Percentiles rank a stretch among this genome's conserved stretches.
phyloP scores from a whole-genome alignment of 805 yeast species.

The Wickerhamiella sorbophila region DNA sequence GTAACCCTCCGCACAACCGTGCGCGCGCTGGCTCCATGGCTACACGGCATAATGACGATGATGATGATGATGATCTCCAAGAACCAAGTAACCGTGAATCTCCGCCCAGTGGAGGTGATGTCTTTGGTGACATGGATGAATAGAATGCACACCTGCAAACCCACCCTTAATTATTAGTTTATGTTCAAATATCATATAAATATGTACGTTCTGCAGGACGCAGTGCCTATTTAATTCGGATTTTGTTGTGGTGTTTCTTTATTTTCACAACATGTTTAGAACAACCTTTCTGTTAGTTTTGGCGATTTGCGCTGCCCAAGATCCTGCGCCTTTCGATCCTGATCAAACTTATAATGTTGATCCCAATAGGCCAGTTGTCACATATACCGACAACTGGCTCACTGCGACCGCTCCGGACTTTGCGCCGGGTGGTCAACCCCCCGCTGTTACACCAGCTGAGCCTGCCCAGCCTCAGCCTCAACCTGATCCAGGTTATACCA shows the following conservation, averaged over 20 bases:
- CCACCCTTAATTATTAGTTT: not conserved
- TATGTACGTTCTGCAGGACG: too few relatives aligned
- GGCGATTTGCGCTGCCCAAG: not conserved
- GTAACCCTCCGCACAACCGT: constrained; percentile 8
- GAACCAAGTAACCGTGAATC: constrained; percentile 14
- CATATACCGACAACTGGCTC: not conserved
- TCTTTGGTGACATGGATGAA: constrained; percentile 29
- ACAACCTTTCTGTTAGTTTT: too few relatives aligned
- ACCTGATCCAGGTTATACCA: not conserved
- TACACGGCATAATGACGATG: constrained; percentile 12
- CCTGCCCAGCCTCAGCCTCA: not conserved
- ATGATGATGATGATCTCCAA: constrained; percentile 19
- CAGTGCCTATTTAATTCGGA: too few relatives aligned
- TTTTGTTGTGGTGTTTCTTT: not conserved
- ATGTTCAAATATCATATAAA: not conserved
- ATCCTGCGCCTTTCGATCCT: not conserved
- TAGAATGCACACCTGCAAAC: constrained; percentile 2
- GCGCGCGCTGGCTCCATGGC: constrained; percentile 6
- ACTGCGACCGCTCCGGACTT: not conserved
- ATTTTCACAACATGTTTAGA: not conserved
- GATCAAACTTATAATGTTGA: not conserved
- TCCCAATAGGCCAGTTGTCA: not conserved
- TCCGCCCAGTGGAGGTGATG: constrained; percentile 15
- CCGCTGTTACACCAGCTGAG: not conserved
- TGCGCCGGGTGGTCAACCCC: not conserved